phyloP scores from a whole-genome alignment of 2,329 filamentous ascomycete genomes.

The Triangularia setosa region DNA sequence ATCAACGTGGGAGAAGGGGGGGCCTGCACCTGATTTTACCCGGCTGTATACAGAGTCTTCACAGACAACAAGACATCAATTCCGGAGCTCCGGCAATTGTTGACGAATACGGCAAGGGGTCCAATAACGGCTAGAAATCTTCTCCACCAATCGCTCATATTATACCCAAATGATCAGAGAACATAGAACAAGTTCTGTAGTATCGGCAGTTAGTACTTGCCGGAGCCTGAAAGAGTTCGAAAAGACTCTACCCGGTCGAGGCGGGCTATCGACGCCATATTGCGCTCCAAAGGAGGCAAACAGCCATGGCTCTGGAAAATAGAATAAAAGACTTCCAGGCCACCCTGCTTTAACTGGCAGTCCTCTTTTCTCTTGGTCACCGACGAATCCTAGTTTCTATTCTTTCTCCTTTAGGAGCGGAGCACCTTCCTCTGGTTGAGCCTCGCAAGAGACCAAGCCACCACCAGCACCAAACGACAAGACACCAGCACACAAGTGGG shows the following conservation, averaged over 20 bases:
- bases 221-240: slow-evolving; percentile 12
- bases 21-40: slow-evolving; percentile 17
- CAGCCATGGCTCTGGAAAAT: not conserved
- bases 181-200: slow-evolving; percentile 26
- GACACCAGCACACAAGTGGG: not conserved
- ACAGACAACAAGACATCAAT: not conserved
- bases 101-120: slow-evolving; percentile 15
- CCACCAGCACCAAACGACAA: not conserved
- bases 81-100: slow-evolving; percentile 27
- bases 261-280: not conserved
- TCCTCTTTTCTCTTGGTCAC: not conserved
- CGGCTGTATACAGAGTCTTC: slow-evolving; percentile 14
- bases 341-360: not conserved
- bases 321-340: not conserved
- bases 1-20: slow-evolving; percentile 14
- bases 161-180: slow-evolving; percentile 27
- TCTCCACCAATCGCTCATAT: slow-evolving; percentile 24
- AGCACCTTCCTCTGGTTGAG: not conserved
- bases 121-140: slow-evolving; percentile 13
- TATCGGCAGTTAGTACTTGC: slow-evolving; percentile 26
- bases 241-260: slow-evolving; percentile 16
- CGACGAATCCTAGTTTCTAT: slow-evolving; percentile 1
- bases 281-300: not conserved
- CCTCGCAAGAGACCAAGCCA: slow-evolving; percentile 3
- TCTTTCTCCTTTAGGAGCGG: not conserved